A percentile compares a stretch with the other conserved stretches of the same genome.
Evolutionary conservation across 2,329 filamentous ascomycete genomes (phyloP).

Genomic region (Cadophora luteo-olivacea): DNA sequence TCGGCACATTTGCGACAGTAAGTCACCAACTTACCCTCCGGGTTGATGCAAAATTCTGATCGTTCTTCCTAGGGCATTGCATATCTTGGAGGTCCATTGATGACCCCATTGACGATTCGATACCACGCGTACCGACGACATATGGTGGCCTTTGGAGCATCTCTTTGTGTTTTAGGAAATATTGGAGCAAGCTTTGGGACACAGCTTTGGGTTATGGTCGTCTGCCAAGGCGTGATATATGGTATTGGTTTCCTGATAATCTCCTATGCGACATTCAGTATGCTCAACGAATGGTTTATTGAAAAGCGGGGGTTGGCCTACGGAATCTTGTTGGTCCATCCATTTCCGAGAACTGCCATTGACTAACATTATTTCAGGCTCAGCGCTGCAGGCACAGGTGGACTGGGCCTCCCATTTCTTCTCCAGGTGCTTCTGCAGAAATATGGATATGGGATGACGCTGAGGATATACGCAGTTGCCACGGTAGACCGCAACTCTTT

Average conservation of each 20-base stretch:
- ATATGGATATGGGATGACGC: conserved; percentile 59
- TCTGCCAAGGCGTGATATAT: conserved; percentile 66
- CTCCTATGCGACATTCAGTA: conserved; percentile 61
- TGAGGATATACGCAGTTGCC: conserved; percentile 58
- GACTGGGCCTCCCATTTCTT: conserved; percentile 58
- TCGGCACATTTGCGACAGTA: conserved; percentile 59
- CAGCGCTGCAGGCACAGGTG: conserved; percentile 52
- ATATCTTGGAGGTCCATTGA: conserved; percentile 58
- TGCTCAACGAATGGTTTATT: conserved; percentile 68
- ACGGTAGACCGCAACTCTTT: not conserved
- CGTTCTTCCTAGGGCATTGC: conserved; percentile 49
- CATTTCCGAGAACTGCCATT: conserved; percentile 29
- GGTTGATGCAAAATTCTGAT: not conserved
- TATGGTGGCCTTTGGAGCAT: conserved; percentile 22
- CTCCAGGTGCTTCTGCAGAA: conserved; percentile 56
- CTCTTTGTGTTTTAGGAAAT: conserved; percentile 44
- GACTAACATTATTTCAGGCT: conserved; percentile 11
- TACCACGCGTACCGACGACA: conserved; percentile 49
- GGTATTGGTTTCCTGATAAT: conserved; percentile 60
- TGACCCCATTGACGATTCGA: conserved; percentile 51
- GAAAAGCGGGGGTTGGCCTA: conserved; percentile 63
- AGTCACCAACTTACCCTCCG: not conserved
- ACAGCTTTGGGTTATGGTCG: conserved; percentile 59
- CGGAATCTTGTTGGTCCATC: conserved; percentile 59
- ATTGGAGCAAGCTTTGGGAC: conserved; percentile 55